Percentiles rank a stretch among this genome's conserved stretches.
Conservation (phyloP, 1,284 basidiomycete species). For the Boletellus sp. region DNA sequence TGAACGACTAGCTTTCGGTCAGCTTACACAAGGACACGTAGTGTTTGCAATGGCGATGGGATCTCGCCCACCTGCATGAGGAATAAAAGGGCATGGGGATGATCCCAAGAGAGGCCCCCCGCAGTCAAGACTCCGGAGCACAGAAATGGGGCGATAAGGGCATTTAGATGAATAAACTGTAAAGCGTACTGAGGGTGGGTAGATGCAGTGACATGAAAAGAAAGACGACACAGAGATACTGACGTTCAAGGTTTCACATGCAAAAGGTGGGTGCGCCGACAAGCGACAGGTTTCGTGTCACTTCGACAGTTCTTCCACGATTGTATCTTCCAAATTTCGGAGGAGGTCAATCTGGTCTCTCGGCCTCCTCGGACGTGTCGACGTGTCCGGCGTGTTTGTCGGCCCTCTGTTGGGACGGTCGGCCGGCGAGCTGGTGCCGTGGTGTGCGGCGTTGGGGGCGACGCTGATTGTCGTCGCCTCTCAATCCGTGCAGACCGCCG, state of each 20-base stretch:
- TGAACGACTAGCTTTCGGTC: not conserved
- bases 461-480: conserved; percentile 42
- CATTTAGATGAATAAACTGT: conserved; percentile 14
- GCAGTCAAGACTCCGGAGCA: conserved; percentile 6
- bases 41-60: not conserved
- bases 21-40: conserved; percentile 6
- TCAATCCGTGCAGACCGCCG: conserved; percentile 53
- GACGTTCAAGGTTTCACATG: conserved; percentile 18
- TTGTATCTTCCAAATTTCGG: conserved; percentile 62
- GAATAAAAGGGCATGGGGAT: not conserved
- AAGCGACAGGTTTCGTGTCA: conserved; percentile 18
- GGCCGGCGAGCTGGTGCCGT: conserved; percentile 62
- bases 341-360: conserved; percentile 79
- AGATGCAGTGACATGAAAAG: conserved; percentile 27
- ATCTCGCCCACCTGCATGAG: conserved; percentile 5
- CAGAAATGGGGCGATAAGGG: conserved; percentile 8
- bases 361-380: conserved; percentile 69
- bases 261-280: conserved; percentile 23
- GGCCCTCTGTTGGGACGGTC: conserved; percentile 59
- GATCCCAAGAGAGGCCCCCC: conserved; percentile 1
- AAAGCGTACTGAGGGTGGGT: conserved; percentile 15
- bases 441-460: conserved; percentile 58
- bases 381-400: conserved; percentile 60
- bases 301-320: conserved; percentile 59
- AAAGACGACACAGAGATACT: conserved; percentile 21